A percentile compares a stretch with the other conserved stretches of the same genome.
phyloP scores from a whole-genome alignment of 2,329 filamentous ascomycete species.

The Aureobasidium sp. region DNA sequence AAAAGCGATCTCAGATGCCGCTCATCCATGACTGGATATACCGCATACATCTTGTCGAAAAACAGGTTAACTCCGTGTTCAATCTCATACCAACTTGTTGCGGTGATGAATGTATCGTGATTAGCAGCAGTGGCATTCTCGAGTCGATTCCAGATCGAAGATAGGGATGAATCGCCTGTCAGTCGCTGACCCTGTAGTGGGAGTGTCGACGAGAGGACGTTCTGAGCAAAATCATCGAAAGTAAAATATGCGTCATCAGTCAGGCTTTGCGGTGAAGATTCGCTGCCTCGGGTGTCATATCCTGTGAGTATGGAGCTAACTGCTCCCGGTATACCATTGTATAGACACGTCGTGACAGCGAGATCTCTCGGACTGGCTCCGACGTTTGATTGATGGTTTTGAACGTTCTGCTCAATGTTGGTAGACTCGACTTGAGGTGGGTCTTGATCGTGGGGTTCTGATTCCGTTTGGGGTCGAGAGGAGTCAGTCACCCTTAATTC shows the following conservation, averaged over 20 bases:
- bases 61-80: slow-evolving; percentile 16
- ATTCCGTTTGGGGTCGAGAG: background rate
- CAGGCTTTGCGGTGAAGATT: background rate
- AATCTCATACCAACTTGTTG: background rate
- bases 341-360: background rate
- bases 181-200: background rate
- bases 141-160: background rate
- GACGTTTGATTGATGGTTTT: background rate
- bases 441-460: background rate
- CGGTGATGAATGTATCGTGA: background rate
- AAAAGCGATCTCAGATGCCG: slow-evolving; percentile 4
- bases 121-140: background rate
- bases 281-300: background rate
- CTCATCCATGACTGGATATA: slow-evolving; percentile 17
- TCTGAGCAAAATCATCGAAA: slow-evolving; percentile 19
- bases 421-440: background rate
- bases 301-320: background rate
- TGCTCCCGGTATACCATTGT: background rate
- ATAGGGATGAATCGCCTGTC: background rate
- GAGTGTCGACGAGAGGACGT: background rate
- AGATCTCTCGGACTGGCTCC: background rate
- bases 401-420: background rate
- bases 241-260: slow-evolving; percentile 17
- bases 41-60: slow-evolving; percentile 18
- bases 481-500: background rate